Conservation (phyloP, 2,329 filamentous ascomycete genomes). For the Arachnomyces sp. region DNA sequence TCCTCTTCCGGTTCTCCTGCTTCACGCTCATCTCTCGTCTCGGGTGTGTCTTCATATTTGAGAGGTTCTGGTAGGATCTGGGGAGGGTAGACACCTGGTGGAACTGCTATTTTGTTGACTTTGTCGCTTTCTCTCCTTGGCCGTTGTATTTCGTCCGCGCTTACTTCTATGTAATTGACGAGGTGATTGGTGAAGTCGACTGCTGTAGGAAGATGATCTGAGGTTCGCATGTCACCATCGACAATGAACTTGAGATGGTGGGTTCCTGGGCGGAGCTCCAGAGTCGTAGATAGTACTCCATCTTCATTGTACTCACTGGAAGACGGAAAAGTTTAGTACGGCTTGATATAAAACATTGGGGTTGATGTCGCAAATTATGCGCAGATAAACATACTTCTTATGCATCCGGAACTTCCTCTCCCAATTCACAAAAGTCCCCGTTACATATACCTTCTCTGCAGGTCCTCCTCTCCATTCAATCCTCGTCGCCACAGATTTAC, state of each 20-base stretch:
- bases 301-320: conserved; percentile 30
- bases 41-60: conserved; percentile 22
- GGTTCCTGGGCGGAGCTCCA: conserved; percentile 83
- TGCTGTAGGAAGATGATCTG: conserved; percentile 78
- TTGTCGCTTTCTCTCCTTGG: conserved; percentile 29
- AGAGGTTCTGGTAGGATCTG: conserved; percentile 34
- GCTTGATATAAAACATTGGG: conserved; percentile 6
- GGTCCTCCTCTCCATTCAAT: conserved; percentile 71
- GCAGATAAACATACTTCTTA: conserved; percentile 78
- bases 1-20: conserved; percentile 46
- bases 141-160: conserved; percentile 56
- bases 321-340: conserved; percentile 4
- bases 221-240: conserved; percentile 86
- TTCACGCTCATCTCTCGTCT: conserved; percentile 36
- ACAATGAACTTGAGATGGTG: conserved; percentile 96
- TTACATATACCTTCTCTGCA: conserved; percentile 89
- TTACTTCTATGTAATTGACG: conserved; percentile 96
- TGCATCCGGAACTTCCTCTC: conserved; percentile 85
- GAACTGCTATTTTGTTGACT: conserved; percentile 25
- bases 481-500: conserved; percentile 70
- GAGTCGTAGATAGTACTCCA: conserved; percentile 63
- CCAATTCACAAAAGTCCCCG: conserved; percentile 96
- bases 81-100: conserved; percentile 35
- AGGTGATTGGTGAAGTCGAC: conserved; percentile 97
- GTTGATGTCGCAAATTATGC: neutral